Evolutionary conservation across 2,329 filamentous ascomycete species (phyloP).

Genomic region (Raffaelea ambrosiae): DNA sequence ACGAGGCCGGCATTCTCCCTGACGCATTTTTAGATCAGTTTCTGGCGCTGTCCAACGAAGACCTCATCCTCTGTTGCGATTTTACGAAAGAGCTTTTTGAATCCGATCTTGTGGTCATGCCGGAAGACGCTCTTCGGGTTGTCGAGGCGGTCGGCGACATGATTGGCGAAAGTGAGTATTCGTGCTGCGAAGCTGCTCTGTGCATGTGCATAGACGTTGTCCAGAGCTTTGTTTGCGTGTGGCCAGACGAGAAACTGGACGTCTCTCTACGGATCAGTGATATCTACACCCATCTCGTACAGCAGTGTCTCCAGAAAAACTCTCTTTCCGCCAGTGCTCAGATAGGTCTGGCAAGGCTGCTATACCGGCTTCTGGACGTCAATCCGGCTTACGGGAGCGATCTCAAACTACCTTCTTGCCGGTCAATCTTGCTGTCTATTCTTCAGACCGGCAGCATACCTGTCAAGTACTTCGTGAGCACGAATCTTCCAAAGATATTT

Average conservation of each 20-base stretch:
- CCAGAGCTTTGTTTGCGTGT: conserved; percentile 51
- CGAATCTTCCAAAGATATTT: conserved; percentile 66
- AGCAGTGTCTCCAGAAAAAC: conserved; percentile 55
- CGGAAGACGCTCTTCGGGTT: conserved; percentile 36
- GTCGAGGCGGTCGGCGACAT: conserved; percentile 43
- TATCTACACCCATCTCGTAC: conserved; percentile 71
- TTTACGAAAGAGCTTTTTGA: conserved; percentile 44
- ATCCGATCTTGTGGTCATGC: conserved; percentile 42
- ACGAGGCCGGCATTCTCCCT: conserved; percentile 39
- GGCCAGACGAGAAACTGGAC: conserved; percentile 50
- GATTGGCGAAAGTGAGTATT: conserved; percentile 50
- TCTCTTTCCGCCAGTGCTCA: conserved; percentile 63
- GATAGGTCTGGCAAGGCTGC: conserved; percentile 55
- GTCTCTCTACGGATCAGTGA: conserved; percentile 62
- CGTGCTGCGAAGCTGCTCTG: conserved; percentile 66
- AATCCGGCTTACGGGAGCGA: conserved; percentile 59
- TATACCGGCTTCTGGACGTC: conserved; percentile 60
- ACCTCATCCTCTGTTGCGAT: conserved; percentile 41
- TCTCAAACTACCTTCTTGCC: conserved; percentile 46
- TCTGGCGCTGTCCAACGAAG: conserved; percentile 39
- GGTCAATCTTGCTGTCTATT: conserved; percentile 68
- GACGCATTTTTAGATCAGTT: conserved; percentile 41
- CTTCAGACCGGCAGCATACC: conserved; percentile 56
- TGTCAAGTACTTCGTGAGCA: conserved; percentile 69
- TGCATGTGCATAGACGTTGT: conserved; percentile 61